These are phyloP conservation scores for Pythium angustatum DNA, from an alignment of 352 stramenopile species.

Conservation along the genomic window DNA sequence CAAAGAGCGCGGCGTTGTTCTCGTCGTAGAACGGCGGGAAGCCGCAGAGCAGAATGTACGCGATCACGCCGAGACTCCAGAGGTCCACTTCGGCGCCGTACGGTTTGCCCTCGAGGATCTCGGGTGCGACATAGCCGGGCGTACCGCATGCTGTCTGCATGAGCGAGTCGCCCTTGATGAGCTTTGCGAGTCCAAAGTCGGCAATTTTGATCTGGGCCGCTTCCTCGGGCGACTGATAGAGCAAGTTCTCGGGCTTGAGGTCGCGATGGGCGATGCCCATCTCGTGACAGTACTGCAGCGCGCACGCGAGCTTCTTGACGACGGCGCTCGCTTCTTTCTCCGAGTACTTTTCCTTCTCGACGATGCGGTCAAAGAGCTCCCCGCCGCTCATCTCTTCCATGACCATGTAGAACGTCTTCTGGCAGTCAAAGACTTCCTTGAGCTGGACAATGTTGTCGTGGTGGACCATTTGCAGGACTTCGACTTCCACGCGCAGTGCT, in stretches of 20 bases:
- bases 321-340: slow-evolving; percentile 85
- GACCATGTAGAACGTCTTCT: slow-evolving; percentile 92
- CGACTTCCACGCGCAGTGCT: slow-evolving; percentile 77
- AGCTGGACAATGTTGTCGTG: slow-evolving; percentile 89
- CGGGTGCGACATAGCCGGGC: slow-evolving; percentile 95
- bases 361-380: slow-evolving; percentile 93
- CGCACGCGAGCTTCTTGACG: slow-evolving; percentile 84
- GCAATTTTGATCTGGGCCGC: slow-evolving; percentile 94
- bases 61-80: slow-evolving; percentile 96
- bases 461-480: slow-evolving; percentile 80
- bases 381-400: slow-evolving; percentile 91
- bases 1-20: slow-evolving; percentile 88
- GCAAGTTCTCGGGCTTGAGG: slow-evolving; percentile 89
- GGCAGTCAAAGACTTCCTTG: slow-evolving; percentile 87
- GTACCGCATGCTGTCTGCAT: slow-evolving; percentile 96
- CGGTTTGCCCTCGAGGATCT: slow-evolving; percentile 93
- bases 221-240: slow-evolving; percentile 86
- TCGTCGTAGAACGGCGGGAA: slow-evolving; percentile 97
- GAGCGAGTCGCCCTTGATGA: slow-evolving; percentile 91
- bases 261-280: slow-evolving; percentile 91
- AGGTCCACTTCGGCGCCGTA: slow-evolving; percentile 96
- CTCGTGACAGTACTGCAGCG: slow-evolving; percentile 87
- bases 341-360: slow-evolving; percentile 91
- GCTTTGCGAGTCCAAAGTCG: slow-evolving; percentile 91
- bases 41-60: slow-evolving; percentile 94